Evolutionary conservation across 352 stramenopile genomes (phyloP).

Genomic region (Pythium guiyangense): DNA sequence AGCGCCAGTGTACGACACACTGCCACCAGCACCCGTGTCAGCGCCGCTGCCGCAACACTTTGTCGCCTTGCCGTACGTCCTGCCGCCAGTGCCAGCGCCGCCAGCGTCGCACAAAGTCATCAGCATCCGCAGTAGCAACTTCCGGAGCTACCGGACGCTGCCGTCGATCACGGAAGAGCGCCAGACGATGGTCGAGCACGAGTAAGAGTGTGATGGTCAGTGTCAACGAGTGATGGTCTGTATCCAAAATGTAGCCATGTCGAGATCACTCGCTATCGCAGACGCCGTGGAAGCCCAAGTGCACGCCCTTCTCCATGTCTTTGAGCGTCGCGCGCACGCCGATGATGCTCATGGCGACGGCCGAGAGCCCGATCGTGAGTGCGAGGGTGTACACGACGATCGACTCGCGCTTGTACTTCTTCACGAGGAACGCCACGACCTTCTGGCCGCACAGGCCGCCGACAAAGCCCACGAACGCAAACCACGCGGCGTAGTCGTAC

Average conservation of each 20-base stretch:
- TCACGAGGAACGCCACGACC: slow-evolving; percentile 86
- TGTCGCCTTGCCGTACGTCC: background rate
- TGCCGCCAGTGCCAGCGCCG: slow-evolving; percentile 5
- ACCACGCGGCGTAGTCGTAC: slow-evolving; percentile 91
- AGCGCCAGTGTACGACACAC: background rate
- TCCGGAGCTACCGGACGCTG: slow-evolving; percentile 24
- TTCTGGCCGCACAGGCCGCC: slow-evolving; percentile 72
- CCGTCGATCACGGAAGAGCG: slow-evolving; percentile 35
- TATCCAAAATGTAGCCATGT: too few species aligned
- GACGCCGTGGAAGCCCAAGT: slow-evolving; percentile 66
- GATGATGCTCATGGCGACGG: slow-evolving; percentile 64
- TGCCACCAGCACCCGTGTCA: background rate
- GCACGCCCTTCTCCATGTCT: slow-evolving; percentile 50
- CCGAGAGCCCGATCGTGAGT: slow-evolving; percentile 64
- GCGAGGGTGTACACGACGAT: slow-evolving; percentile 80
- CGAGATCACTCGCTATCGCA: slow-evolving; percentile 59
- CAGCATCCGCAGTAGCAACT: slow-evolving; percentile 43
- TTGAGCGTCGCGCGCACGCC: slow-evolving; percentile 50
- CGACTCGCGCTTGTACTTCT: slow-evolving; percentile 87
- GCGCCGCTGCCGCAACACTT: background rate
- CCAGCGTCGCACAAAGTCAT: slow-evolving; percentile 38
- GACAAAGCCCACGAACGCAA: slow-evolving; percentile 90
- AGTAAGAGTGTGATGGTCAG: background rate
- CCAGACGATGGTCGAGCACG: slow-evolving; percentile 11
- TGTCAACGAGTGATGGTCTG: too few species aligned